A percentile compares a stretch with the other conserved stretches of the same genome.
phyloP scores from a whole-genome alignment of 164 flowering plant genomes.

The Liriodendron chinense region DNA sequence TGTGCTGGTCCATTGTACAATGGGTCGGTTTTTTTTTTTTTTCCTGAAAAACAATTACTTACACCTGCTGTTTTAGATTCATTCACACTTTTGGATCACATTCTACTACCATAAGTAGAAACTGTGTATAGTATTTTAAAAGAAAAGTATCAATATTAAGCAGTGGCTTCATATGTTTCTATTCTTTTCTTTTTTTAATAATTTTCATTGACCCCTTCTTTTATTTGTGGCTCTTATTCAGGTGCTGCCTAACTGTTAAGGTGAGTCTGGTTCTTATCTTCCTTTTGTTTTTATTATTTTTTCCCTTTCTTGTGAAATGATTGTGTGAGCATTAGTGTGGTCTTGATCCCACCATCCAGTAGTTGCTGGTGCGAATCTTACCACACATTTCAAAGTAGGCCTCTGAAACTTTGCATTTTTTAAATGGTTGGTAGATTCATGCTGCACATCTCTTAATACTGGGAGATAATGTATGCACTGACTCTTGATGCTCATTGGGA shows the following conservation, averaged over 20 bases:
- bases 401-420: neutral
- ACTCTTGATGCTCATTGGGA: too few relatives aligned
- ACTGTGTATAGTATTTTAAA: neutral
- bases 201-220: neutral
- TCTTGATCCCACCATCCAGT: too few relatives aligned
- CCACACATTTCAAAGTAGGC: neutral
- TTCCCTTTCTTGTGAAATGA: neutral
- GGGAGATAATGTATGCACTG: too few relatives aligned
- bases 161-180: neutral
- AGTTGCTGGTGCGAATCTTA: neutral
- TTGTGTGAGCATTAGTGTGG: too few relatives aligned
- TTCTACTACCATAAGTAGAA: neutral
- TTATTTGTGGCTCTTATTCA: constrained; percentile 12
- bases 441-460: neutral
- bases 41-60: neutral
- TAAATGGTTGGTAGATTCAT: neutral
- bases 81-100: neutral
- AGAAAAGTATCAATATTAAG: neutral
- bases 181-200: neutral
- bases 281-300: too few relatives aligned
- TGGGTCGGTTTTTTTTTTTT: too few relatives aligned
- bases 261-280: constrained; percentile 10
- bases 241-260: constrained; percentile 37
- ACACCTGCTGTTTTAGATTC: neutral
- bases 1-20: too few relatives aligned